Base-by-base conservation (phyloP, 2,329 filamentous ascomycete species). In the Dissoconium aciculare region DNA sequence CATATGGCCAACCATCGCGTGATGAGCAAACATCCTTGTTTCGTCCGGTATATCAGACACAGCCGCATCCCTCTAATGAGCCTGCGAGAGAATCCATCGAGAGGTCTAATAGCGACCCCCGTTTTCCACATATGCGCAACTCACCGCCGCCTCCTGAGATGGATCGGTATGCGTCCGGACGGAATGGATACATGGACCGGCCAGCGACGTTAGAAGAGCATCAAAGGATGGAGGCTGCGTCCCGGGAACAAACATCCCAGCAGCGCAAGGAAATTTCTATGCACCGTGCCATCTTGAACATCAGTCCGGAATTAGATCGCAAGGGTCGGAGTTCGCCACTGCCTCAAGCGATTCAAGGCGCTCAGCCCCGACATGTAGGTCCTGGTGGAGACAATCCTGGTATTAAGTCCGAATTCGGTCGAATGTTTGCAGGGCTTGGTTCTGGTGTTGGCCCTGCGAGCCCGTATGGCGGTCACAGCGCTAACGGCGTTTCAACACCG, bases 401-500 rank as follows among this genome's bases (percentile, higher is more conserved):
- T 26, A 92, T 94, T 49, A 93, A 94, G 63, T 91, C 76, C 51
- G 87, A 94, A 52, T 85, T 94, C 52, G 85, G 85, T 15, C 76
- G 83, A 39, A 92, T 94, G 67, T 94, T 93, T 57, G 83, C 82
- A 11, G 87, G 87, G n/a, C 83, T 95, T 42, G 85, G 74, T 11
- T 75, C 71, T 52, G 74, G 74, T 19, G 63, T 76, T 11, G 70
- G 71, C 16, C 65, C 64, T 39, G 57, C 59, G 15, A 64, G 53
- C n/a, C 53, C 63, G 12, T 59, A 58, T 17, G 46, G 50, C 26
- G 56, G 56, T 10, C 57, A 62, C 17, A 57, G 60, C 19, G 60
- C 54, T n/a, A 66, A 64, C 40, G 63, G 63, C 11, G 59, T 59
- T 8, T 60, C 64, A 2, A 74, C 69, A 5, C 70, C 69, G 9